These are phyloP conservation scores for Chlorella variabilis DNA, from an alignment of 163 green algal species.

Conservation along the genomic window DNA sequence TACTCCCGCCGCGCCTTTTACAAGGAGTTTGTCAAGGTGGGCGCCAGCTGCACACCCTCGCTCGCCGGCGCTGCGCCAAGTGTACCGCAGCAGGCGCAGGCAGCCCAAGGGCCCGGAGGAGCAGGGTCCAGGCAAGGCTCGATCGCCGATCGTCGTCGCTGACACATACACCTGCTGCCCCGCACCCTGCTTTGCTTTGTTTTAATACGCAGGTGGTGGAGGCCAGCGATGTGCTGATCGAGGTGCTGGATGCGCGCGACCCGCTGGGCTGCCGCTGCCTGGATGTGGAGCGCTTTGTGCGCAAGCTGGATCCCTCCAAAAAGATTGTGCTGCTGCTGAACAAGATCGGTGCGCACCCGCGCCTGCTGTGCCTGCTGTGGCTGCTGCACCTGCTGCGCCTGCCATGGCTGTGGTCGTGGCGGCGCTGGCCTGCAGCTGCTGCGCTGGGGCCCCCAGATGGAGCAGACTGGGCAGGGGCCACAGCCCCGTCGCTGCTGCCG, in stretches of 20 bases:
- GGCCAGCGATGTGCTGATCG: slow-evolving; percentile 92
- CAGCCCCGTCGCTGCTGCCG: no score
- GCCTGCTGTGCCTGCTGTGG: background rate
- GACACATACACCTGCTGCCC: no score
- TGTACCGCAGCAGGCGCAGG: no score
- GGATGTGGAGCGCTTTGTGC: slow-evolving; percentile 95
- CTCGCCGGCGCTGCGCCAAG: no score
- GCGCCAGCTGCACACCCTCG: no score
- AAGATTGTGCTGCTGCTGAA: slow-evolving; percentile 97
- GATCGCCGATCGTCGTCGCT: no score
- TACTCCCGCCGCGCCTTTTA: slow-evolving; percentile 90
- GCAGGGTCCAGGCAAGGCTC: no score
- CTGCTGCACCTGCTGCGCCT: background rate
- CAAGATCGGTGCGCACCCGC: slow-evolving; percentile 88
- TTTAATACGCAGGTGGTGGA: slow-evolving; percentile 94
- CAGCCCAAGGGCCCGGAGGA: no score
- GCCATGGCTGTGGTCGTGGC: background rate
- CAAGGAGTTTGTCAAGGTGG: slow-evolving; percentile 92
- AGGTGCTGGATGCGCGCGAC: slow-evolving; percentile 97
- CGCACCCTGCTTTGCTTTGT: no score
- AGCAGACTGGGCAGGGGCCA: no score
- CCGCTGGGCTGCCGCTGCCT: slow-evolving; percentile 90
- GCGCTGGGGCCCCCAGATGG: no score
- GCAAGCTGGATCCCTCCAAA: slow-evolving; percentile 82
- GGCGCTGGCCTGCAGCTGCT: no score